Percentiles rank a stretch among this genome's conserved stretches.
Evolutionary conservation across 192 early-diverging fungal genomes (phyloP).

Genomic region (Jimgerdemannia lactiflua): DNA sequence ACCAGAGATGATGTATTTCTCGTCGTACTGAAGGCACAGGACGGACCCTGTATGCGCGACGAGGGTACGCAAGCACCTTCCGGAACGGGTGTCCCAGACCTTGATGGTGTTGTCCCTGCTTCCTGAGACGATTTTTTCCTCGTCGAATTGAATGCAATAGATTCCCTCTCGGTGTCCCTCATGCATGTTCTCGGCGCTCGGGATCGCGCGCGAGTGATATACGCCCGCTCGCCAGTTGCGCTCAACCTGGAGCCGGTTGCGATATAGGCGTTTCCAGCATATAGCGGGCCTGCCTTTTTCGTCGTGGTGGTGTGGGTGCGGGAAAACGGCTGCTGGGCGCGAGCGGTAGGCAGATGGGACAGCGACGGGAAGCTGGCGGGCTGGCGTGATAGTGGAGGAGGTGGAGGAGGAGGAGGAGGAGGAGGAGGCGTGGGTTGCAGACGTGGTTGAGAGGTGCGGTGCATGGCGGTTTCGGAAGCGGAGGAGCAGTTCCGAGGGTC

Average conservation of each 20-base stretch:
- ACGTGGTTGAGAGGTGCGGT: not conserved
- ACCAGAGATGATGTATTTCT: slow-evolving; percentile 60
- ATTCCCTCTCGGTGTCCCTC: slow-evolving; percentile 79
- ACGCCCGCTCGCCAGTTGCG: slow-evolving; percentile 69
- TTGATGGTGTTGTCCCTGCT: slow-evolving; percentile 70
- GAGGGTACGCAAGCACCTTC: slow-evolving; percentile 55
- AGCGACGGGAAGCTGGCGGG: not conserved
- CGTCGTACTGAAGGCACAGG: slow-evolving; percentile 83
- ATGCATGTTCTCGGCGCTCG: slow-evolving; percentile 12
- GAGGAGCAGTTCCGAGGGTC: slow-evolving; percentile 16
- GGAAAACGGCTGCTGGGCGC: slow-evolving; percentile 21
- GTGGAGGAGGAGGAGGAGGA: not conserved
- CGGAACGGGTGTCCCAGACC: slow-evolving; percentile 72
- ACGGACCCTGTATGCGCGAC: slow-evolving; percentile 75
- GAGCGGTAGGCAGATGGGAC: slow-evolving; percentile 15
- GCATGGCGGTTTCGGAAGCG: slow-evolving; percentile 15
- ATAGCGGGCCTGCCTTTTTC: slow-evolving; percentile 35
- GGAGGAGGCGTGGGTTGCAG: not conserved
- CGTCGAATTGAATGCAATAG: slow-evolving; percentile 81
- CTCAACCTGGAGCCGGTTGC: slow-evolving; percentile 60
- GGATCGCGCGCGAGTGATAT: slow-evolving; percentile 57
- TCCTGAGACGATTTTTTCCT: slow-evolving; percentile 65
- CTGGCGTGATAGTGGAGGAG: not conserved
- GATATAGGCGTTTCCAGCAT: slow-evolving; percentile 75
- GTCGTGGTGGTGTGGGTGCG: slow-evolving; percentile 38